Conservation (phyloP, 2,329 filamentous ascomycete species). For the Aureobasidium sp. region DNA sequence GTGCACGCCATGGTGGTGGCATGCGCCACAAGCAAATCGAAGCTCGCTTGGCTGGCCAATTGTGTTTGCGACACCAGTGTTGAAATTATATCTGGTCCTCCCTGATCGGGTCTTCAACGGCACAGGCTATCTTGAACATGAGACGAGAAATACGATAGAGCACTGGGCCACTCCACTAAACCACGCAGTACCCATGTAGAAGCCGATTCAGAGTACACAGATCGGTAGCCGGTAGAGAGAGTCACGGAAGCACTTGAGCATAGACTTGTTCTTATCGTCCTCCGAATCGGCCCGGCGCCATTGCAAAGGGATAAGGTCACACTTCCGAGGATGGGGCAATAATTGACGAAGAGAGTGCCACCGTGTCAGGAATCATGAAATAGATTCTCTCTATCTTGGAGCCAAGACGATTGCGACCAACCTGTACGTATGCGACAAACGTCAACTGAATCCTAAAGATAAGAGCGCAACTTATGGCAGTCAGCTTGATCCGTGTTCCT, state of each 20-base stretch:
- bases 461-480: background rate
- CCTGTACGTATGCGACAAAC: background rate
- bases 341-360: background rate
- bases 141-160: background rate
- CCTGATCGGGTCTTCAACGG: background rate
- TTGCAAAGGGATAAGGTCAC: background rate
- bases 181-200: background rate
- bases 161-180: background rate
- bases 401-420: background rate
- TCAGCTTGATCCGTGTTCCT: background rate
- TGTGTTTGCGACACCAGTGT: background rate
- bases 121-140: background rate
- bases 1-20: too few species aligned
- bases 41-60: conserved; percentile 8
- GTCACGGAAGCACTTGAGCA: background rate
- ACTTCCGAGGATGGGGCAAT: background rate
- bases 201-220: background rate
- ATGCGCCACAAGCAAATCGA: conserved; percentile 1
- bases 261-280: background rate
- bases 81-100: background rate
- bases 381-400: background rate
- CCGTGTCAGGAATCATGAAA: background rate
- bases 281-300: background rate
- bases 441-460: background rate
- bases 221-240: background rate